Evolutionary conservation across 129 eudicot species (phyloP), one percentile per base, ranked within the genome.

Genomic region (Lactuca saligna): DNA sequence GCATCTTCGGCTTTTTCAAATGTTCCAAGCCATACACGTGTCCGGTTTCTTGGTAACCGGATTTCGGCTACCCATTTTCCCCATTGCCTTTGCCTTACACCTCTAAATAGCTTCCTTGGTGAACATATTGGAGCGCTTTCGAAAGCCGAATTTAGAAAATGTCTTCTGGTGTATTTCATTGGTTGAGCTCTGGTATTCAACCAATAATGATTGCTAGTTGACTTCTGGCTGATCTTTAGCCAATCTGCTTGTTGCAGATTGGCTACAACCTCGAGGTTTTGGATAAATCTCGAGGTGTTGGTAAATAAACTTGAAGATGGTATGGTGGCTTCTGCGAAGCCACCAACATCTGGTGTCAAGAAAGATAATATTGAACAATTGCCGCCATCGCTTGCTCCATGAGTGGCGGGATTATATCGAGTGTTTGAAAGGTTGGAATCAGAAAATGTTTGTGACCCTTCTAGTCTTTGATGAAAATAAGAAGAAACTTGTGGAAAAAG

Each of bases 31-130:
- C 98, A 92, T 0, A 89, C 98, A 8, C 98, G 72, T 16, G 95
- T 84, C 46, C 96, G 73, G 57, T 89, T 89, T 61, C 86, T 42
- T 25, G 96, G 98, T 77, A 88, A 71, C 75, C 95, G 44, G 16
- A 89, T 92, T 51, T 92, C 98, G 0, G 98, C 98, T 9, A 91
- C 98, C 96, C 96, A 91, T 84, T 88, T 91, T 20, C 96, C 98
- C 98, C 96, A 91, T 42, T 88, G 98, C 74, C 98, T 72, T 60
- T 92, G 96, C 68, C 98, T 77, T 41, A 92, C 98, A 41, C 98
- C 98, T 66, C 98, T 79, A 66, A 67, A 89, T 10, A 86, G 70
- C 84, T 81, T 88, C 54, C 82, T 75, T 4, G 79, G 73, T 3
- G 85, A 65, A 33, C 82, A 69, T 4, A 63, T 33, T 11, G 44